These are phyloP conservation scores for Brassica cretica DNA, from an alignment of 345 rosid genomes.

Conservation along the genomic window DNA sequence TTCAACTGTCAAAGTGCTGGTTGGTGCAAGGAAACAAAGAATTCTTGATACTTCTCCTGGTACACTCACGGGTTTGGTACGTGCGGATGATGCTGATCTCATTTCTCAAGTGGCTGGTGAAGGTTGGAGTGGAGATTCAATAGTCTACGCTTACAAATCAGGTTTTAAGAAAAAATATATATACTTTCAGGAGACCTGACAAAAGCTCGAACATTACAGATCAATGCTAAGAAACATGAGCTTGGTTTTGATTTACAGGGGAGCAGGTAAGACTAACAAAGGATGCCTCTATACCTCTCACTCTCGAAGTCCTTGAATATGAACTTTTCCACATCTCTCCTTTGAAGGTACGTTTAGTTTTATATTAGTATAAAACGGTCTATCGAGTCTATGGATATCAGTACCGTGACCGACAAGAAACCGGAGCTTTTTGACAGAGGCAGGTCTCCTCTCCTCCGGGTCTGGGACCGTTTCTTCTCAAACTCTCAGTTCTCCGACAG, in stretches of 20 bases:
- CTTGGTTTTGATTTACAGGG: conserved; percentile 46
- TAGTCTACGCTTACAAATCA: conserved; percentile 80
- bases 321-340: conserved; percentile 86
- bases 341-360: conserved; percentile 48
- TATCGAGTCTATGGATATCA: conserved; percentile 56
- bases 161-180: conserved; percentile 44
- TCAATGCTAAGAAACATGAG: not conserved
- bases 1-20: conserved; percentile 99
- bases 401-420: conserved; percentile 7
- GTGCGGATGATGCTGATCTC: conserved; percentile 78
- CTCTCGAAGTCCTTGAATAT: conserved; percentile 81
- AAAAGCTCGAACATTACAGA: not conserved
- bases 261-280: conserved; percentile 70
- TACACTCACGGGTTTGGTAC: conserved; percentile 64
- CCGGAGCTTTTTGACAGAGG: conserved; percentile 20
- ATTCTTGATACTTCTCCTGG: conserved; percentile 86
- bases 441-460: conserved; percentile 44
- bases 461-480: conserved; percentile 26
- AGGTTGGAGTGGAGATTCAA: conserved; percentile 48
- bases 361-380: conserved; percentile 33
- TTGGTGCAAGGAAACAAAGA: conserved; percentile 85
- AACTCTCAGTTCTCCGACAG: conserved; percentile 42
- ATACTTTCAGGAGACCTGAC: not conserved
- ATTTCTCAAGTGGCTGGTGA: too few relatives aligned
- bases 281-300: conserved; percentile 71